phyloP scores from a whole-genome alignment of 768 basidiomycete genomes.

The Dioszegia crocea region DNA sequence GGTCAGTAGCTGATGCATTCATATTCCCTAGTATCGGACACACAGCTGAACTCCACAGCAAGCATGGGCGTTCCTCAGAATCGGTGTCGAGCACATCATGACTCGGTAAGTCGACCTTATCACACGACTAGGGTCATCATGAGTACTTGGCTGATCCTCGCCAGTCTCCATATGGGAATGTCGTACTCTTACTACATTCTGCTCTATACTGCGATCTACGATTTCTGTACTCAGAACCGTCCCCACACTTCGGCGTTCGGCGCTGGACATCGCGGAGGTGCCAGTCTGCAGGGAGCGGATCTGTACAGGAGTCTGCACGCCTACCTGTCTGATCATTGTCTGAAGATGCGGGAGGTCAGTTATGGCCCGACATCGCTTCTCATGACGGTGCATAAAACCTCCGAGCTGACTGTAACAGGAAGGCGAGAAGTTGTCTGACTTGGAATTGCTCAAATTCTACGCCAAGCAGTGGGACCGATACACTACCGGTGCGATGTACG shows the following conservation, averaged over 20 bases:
- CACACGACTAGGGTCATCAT: background rate
- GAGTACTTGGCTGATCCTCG: background rate
- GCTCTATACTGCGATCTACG: constrained; percentile 90
- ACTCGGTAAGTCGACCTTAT: constrained; percentile 40
- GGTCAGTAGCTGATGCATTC: constrained; percentile 1
- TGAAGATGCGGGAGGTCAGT: constrained; percentile 60
- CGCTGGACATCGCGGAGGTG: constrained; percentile 61
- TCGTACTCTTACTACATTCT: constrained; percentile 50
- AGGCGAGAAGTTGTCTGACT: constrained; percentile 75
- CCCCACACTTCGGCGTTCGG: constrained; percentile 12
- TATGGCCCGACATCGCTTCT: no score
- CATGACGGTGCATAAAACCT: no score
- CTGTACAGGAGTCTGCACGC: constrained; percentile 89
- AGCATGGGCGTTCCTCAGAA: constrained; percentile 49
- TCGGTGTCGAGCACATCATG: constrained; percentile 56
- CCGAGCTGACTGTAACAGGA: constrained; percentile 55
- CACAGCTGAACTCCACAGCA: constrained; percentile 19
- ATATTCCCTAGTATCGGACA: background rate
- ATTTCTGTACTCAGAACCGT: constrained; percentile 68
- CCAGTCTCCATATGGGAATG: constrained; percentile 48
- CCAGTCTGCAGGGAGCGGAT: constrained; percentile 95
- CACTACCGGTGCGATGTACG: constrained; percentile 93
- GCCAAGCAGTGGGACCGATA: constrained; percentile 92
- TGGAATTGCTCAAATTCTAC: constrained; percentile 83
- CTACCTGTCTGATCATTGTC: constrained; percentile 82